Conservation (phyloP, 75 land plant species). For the Larix kaempferi region DNA sequence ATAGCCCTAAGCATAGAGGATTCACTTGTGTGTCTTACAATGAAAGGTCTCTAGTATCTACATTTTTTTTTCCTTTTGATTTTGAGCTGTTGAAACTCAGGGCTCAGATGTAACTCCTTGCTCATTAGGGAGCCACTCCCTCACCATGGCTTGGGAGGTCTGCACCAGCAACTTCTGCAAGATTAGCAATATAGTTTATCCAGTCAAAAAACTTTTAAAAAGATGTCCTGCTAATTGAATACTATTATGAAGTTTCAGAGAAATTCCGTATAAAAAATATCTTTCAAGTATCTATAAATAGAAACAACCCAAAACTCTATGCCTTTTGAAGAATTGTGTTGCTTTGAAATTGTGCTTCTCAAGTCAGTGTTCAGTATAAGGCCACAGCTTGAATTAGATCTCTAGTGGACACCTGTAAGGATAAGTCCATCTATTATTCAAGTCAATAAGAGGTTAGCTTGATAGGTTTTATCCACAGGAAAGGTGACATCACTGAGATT, state of each 20-base stretch:
- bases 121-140: too few species aligned
- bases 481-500: not conserved
- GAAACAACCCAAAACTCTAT: not conserved
- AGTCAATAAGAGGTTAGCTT: not conserved
- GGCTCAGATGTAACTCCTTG: too few species aligned
- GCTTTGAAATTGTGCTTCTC: not conserved
- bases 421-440: not conserved
- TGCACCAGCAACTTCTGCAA: too few species aligned
- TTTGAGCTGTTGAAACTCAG: too few species aligned
- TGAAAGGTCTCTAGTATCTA: not conserved
- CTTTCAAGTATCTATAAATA: not conserved
- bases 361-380: not conserved
- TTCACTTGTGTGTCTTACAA: not conserved
- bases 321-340: not conserved
- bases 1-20: not conserved
- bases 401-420: not conserved
- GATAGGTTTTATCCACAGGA: not conserved
- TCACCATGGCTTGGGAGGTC: too few species aligned
- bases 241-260: too few species aligned
- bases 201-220: too few species aligned
- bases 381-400: not conserved
- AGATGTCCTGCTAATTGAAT: too few species aligned
- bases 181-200: too few species aligned
- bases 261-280: not conserved
- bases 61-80: too few species aligned